Evolutionary conservation across 192 early-diverging fungal species (phyloP), one percentile per base, ranked within the genome.

Genomic region (Allomyces macrogynus): DNA sequence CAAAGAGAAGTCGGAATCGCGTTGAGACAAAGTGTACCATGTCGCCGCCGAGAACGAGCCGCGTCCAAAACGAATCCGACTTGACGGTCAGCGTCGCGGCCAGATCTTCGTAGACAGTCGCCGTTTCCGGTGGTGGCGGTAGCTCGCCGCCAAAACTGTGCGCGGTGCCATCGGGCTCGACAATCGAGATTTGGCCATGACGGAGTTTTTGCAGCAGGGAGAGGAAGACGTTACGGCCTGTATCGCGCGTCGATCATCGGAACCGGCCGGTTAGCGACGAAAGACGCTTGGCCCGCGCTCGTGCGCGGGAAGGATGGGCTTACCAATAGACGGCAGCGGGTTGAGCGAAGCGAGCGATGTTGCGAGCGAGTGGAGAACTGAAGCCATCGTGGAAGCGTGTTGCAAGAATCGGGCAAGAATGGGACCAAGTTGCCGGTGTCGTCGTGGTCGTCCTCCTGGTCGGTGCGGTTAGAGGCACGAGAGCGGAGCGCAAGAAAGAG

Each of bases 31-130:
- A 72, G 26, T 73, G 11, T 62, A 80, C 81, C 61, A 84, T 43
- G 63, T 76, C 77, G 24, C 67, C 61, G 60, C 73, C 67, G 10
- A 84, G 64, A 61, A 77, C 67, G 23, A 88, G 66, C 18, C 86
- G 76, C 60, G 77, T 43, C 86, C 86, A 88, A 65, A 88, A 86
- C 40, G 68, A 66, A 64, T 79, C 77, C 65, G 76, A 74, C 4
- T 76, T 67, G 22, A 88, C 78, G 24, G 68, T 73, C 40, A 88
- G 63, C 25, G 64, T 67, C 4, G 76, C 78, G 22, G 65, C 63
- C 11, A 74, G 65, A 24, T 74, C 68, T 24, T 65, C 57, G 43
- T 69, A 65, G n/a, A 62, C 72, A 9, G 65, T 22, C 49, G 49
- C 49, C 16, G 12, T n/a, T 3, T 57, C 49, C 16, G 49, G 16